These are phyloP conservation scores for Salix purpurea DNA, from an alignment of 345 rosid species.

Conservation along the genomic window DNA sequence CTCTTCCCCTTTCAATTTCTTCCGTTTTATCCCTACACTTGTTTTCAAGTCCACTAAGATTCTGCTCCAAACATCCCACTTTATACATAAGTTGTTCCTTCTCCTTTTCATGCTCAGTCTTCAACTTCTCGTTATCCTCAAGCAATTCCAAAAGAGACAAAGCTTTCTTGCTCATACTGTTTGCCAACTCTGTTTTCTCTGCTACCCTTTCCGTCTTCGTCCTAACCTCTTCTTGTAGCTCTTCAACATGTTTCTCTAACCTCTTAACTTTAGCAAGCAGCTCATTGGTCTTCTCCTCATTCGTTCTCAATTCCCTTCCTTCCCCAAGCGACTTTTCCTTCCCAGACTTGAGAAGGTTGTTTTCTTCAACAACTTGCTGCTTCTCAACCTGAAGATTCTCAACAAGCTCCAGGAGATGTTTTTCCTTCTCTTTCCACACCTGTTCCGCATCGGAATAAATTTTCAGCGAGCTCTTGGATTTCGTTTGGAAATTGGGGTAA, in stretches of 20 bases:
- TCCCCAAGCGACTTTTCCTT: conserved; percentile 33
- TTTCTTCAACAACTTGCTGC: conserved; percentile 37
- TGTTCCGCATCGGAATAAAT: conserved; percentile 52
- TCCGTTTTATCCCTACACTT: conserved; percentile 32
- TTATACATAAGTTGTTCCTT: conserved; percentile 31
- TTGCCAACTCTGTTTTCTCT: conserved; percentile 30
- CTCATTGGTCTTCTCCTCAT: conserved; percentile 30
- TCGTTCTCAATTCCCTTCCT: conserved; percentile 30
- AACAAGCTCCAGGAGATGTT: conserved; percentile 34
- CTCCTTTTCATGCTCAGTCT: conserved; percentile 34
- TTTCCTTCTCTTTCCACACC: conserved; percentile 55
- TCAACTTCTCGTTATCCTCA: conserved; percentile 27
- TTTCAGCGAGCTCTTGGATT: conserved; percentile 45
- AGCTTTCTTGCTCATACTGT: conserved; percentile 31
- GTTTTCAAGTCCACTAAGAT: conserved; percentile 36
- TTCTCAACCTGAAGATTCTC: conserved; percentile 51
- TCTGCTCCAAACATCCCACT: conserved; percentile 42
- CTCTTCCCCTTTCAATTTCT: conserved; percentile 39
- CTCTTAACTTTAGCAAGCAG: conserved; percentile 41
- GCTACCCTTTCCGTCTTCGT: conserved; percentile 29
- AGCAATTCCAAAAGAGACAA: conserved; percentile 25
- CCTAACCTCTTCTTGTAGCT: conserved; percentile 37
- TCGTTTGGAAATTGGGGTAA: conserved; percentile 61
- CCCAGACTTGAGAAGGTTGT: conserved; percentile 36
- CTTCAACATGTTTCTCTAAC: conserved; percentile 35